Conservation (phyloP, 768 basidiomycete genomes). For the Fomitopsis serialis region DNA sequence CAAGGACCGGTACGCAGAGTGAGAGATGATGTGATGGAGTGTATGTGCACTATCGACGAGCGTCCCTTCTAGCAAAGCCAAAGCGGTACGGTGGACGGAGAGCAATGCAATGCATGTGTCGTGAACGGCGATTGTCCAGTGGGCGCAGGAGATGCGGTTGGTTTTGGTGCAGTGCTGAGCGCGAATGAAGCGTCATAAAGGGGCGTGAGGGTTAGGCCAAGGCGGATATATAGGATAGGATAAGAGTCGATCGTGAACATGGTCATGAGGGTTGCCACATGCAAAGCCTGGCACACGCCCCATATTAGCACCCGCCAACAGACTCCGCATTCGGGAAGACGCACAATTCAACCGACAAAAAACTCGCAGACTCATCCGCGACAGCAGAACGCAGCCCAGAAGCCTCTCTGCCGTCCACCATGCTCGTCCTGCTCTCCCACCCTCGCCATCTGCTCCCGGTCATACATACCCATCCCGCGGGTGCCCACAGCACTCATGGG, state of each 20-base stretch:
- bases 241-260: not conserved
- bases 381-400: conserved; percentile 68
- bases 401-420: conserved; percentile 54
- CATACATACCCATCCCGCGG: conserved; percentile 61
- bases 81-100: not conserved
- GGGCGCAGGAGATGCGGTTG: not conserved
- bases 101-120: not conserved
- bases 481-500: conserved; percentile 32
- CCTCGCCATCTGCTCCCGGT: conserved; percentile 56
- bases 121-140: not conserved
- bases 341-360: not conserved
- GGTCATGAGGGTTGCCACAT: not conserved
- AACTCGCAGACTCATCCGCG: conserved; percentile 37
- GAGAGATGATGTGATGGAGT: no score
- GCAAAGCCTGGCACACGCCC: not conserved
- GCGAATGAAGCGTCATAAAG: not conserved
- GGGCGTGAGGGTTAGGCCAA: not conserved
- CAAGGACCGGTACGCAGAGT: no score
- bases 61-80: not conserved
- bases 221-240: not conserved
- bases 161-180: not conserved
- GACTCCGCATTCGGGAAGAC: not conserved
- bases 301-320: not conserved
- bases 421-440: conserved; percentile 54
- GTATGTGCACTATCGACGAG: not conserved